phyloP scores from a whole-genome alignment of 2,329 filamentous ascomycete genomes.

The Ascocoryne sarcoides region DNA sequence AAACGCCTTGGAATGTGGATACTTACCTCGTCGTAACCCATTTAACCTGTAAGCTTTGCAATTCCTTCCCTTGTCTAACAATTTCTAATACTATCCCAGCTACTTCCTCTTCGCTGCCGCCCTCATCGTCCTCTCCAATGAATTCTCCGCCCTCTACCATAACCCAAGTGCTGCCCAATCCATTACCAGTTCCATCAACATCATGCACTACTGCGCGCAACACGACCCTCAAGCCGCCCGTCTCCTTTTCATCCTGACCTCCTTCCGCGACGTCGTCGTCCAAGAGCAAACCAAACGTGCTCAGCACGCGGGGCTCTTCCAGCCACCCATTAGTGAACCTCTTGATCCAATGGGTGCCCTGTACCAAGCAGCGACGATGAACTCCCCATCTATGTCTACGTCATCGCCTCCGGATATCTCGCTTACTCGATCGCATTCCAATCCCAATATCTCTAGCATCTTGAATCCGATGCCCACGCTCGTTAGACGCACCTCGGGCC shows the following conservation, averaged over 20 bases:
- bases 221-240: conserved; percentile 41
- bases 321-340: conserved; percentile 2
- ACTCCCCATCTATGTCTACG: not conserved
- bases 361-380: conserved; percentile 1
- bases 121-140: conserved; percentile 47
- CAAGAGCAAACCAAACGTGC: conserved; percentile 7
- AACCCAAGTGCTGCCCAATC: conserved; percentile 34
- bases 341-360: conserved; percentile 8
- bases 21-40: conserved; percentile 44
- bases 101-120: conserved; percentile 48
- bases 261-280: conserved; percentile 36
- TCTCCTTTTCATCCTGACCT: conserved; percentile 40
- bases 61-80: conserved; percentile 1
- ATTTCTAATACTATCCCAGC: conserved; percentile 28
- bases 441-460: not conserved
- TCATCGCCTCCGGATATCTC: not conserved
- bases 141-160: conserved; percentile 42
- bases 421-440: not conserved
- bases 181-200: conserved; percentile 36
- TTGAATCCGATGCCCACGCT: not conserved
- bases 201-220: conserved; percentile 41
- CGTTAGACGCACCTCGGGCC: not conserved
- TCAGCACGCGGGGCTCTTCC: not conserved
- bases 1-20: conserved; percentile 34
- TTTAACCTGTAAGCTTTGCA: conserved; percentile 51